Conservation (phyloP, 2,329 filamentous ascomycete species). For the Aschersonia sp. region DNA sequence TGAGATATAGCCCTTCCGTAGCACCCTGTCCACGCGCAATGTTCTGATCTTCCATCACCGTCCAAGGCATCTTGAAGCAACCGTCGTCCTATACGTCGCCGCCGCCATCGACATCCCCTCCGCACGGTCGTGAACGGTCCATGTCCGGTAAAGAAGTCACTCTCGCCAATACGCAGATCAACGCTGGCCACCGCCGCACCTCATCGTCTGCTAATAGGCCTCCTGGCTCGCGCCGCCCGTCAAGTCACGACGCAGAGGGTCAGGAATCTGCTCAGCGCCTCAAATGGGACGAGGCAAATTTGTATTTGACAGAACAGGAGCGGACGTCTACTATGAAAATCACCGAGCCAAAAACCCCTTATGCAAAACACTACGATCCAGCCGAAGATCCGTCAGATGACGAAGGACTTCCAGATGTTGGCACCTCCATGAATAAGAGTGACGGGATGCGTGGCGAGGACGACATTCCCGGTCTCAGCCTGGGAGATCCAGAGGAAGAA, state of each 20-base stretch:
- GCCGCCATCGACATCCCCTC: conserved; percentile 28
- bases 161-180: conserved; percentile 85
- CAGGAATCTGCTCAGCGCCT: conserved; percentile 53
- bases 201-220: conserved; percentile 57
- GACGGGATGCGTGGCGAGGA: conserved; percentile 35
- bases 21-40: not conserved
- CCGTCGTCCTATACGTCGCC: conserved; percentile 49
- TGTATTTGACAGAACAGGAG: conserved; percentile 94
- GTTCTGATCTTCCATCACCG: not conserved
- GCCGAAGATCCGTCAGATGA: conserved; percentile 77
- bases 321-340: conserved; percentile 97
- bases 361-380: conserved; percentile 83
- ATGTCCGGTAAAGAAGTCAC: conserved; percentile 73
- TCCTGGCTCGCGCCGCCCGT: conserved; percentile 57
- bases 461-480: conserved; percentile 81
- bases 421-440: conserved; percentile 14
- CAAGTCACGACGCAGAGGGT: conserved; percentile 30
- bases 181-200: conserved; percentile 79
- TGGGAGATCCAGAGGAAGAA: conserved; percentile 81
- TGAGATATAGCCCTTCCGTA: conserved; percentile 9
- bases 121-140: conserved; percentile 17
- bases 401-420: conserved; percentile 31
- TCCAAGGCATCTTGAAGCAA: conserved; percentile 88
- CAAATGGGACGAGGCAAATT: conserved; percentile 97
- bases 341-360: conserved; percentile 94